Evolutionary conservation across 2,329 filamentous ascomycete genomes (phyloP).

Genomic region (Sarocladium brachiariae): DNA sequence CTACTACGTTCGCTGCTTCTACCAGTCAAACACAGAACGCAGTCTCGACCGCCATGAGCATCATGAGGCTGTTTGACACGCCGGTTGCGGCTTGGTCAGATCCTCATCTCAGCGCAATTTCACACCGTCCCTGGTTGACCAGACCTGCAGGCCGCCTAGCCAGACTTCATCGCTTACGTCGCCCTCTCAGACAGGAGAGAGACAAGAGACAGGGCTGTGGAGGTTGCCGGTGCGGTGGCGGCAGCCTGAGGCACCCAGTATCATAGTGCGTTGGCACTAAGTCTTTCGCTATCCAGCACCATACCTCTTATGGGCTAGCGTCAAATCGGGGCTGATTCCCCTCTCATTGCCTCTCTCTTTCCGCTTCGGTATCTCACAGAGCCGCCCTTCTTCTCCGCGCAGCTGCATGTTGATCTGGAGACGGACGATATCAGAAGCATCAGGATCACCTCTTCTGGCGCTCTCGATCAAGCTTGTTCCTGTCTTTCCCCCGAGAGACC

Average conservation of each 20-base stretch:
- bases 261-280: slow-evolving; percentile 8
- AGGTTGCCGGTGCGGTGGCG: neutral
- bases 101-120: slow-evolving; percentile 5
- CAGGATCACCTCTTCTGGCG: neutral
- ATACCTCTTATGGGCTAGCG: neutral
- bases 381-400: slow-evolving; percentile 1
- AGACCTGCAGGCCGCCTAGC: neutral
- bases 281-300: neutral
- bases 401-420: neutral
- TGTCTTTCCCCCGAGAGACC: neutral
- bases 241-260: slow-evolving; percentile 6
- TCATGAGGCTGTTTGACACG: neutral
- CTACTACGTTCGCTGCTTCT: neutral
- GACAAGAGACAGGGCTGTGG: neutral
- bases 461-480: neutral
- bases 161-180: neutral
- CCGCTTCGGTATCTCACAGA: slow-evolving; percentile 5
- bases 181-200: slow-evolving; percentile 1
- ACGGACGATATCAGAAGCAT: neutral
- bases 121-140: neutral
- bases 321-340: slow-evolving; percentile 7
- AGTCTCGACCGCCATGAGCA: neutral
- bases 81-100: slow-evolving; percentile 5
- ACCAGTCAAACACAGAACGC: neutral
- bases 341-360: slow-evolving; percentile 7